Base-by-base conservation (phyloP, 305 asterid species). In the Stenogyne calaminthoides region DNA sequence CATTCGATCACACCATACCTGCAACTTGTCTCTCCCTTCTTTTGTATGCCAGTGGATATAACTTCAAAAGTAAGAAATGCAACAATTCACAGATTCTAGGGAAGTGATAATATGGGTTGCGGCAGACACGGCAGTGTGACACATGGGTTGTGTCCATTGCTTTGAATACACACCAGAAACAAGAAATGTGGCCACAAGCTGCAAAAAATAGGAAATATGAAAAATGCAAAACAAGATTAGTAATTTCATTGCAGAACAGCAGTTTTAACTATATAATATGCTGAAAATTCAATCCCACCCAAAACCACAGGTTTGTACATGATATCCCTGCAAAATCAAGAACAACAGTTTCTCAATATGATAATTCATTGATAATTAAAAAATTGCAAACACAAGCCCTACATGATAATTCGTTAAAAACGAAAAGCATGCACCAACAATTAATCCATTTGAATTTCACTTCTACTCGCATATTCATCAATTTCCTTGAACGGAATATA, bases 161-260 rank as follows among this genome's bases (percentile, higher is more conserved):
- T 37, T 78, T 79, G 76, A 59, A 82, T 66, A 81, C 75, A 80
- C 93, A 87, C 96, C 96, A 87, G 74, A 87, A 87, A 78, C 96
- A 89, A 10, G 93, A 88, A 72, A 86, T 78, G 77, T 87, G 96
- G 11, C 96, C 93, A 79, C 96, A 89, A 52, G 84, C 96, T 86
- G 82, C 76, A 78, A 32, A 51, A 74, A 37, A 57, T 11, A 12
- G 52, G 7, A 16, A 29, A 62, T 6, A 11, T 15, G 10, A 2
- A 36, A 78, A 64, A 25, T 6, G 11, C 16, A 70, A 47, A 49
- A 69, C 7, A 7, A 25, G 37, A 55, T 42, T 58, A 77, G 5
- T 66, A 70, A 16, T 37, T 71, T 62, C 36, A 52, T 9, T 34
- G 37, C 63, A 36, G 5, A 59, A 65, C 54, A 39, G 56, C 72